Evolutionary conservation across 306 rosid genomes (phyloP).

Genomic region (Cicer arietinum): DNA sequence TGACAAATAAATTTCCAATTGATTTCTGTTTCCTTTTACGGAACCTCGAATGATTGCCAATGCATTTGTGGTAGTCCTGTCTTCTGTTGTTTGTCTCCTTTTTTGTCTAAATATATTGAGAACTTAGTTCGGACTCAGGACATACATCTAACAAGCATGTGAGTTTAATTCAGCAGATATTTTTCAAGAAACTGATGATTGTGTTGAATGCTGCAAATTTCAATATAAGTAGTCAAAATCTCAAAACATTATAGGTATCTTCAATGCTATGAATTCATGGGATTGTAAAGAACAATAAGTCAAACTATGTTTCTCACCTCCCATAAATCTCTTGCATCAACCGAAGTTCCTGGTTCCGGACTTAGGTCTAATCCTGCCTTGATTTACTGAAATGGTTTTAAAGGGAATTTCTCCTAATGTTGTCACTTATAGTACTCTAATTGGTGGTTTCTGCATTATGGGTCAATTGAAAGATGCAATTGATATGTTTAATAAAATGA

Average conservation of each 20-base stretch:
- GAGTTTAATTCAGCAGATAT: constrained; percentile 58
- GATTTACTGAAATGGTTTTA: constrained; percentile 51
- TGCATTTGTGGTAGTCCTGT: not conserved
- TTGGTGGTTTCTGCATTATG: too few relatives aligned
- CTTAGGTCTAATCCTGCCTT: constrained; percentile 62
- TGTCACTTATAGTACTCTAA: too few relatives aligned
- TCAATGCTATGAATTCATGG: not conserved
- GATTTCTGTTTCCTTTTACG: not conserved
- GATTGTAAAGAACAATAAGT: not conserved
- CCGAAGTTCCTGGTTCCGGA: constrained; percentile 44
- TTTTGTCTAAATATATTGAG: constrained; percentile 7
- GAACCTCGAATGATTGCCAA: not conserved
- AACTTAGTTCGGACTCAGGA: constrained; percentile 4
- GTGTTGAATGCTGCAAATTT: constrained; percentile 62
- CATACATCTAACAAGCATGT: constrained; percentile 61
- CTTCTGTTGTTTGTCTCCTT: not conserved
- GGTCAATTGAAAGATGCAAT: too few relatives aligned
- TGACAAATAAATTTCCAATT: not conserved
- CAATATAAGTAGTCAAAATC: not conserved
- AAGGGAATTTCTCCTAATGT: too few relatives aligned
- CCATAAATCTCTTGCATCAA: not conserved
- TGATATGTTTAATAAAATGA: too few relatives aligned
- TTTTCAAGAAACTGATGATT: constrained; percentile 39
- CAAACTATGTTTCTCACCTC: not conserved
- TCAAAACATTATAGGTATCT: not conserved